These are phyloP conservation scores for Thecaphora thlaspeos DNA, from an alignment of 1,284 basidiomycete genomes.

Conservation along the genomic window DNA sequence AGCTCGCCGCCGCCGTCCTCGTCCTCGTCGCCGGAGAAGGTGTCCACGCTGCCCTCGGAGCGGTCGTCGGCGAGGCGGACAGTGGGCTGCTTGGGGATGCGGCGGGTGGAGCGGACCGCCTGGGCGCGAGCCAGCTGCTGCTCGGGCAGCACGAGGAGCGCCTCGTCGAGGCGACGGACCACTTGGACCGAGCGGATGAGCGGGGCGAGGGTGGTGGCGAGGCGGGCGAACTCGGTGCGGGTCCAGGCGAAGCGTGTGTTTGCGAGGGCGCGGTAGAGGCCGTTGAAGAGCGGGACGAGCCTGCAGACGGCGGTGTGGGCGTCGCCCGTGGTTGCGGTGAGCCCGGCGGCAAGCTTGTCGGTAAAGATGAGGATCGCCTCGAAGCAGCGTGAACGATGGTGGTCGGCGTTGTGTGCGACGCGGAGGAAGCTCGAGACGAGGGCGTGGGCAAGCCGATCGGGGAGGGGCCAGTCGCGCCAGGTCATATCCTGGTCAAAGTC, in stretches of 20 bases:
- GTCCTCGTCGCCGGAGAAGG: conserved; percentile 59
- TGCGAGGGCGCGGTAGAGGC: conserved; percentile 79
- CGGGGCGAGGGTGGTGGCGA: conserved; percentile 66
- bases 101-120: conserved; percentile 35
- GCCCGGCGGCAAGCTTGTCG: conserved; percentile 16
- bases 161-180: conserved; percentile 62
- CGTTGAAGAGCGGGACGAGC: conserved; percentile 76
- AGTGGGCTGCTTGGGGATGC: conserved; percentile 37
- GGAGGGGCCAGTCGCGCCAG: conserved; percentile 40
- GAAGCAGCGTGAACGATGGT: conserved; percentile 64
- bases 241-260: conserved; percentile 75
- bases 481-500: conserved; percentile 43
- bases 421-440: conserved; percentile 62
- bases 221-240: conserved; percentile 66
- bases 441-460: conserved; percentile 52
- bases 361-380: conserved; percentile 34
- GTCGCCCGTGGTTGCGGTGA: conserved; percentile 61
- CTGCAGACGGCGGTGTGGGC: conserved; percentile 70
- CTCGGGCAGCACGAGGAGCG: conserved; percentile 58
- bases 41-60: conserved; percentile 55
- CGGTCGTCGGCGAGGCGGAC: conserved; percentile 29
- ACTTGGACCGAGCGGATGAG: conserved; percentile 66
- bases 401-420: conserved; percentile 65
- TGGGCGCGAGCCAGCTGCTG: conserved; percentile 60
- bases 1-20: conserved; percentile 11